Percentiles rank a stretch among this genome's conserved stretches.
phyloP scores from a whole-genome alignment of 805 yeast species.

The Myxozyma lipomycoides region DNA sequence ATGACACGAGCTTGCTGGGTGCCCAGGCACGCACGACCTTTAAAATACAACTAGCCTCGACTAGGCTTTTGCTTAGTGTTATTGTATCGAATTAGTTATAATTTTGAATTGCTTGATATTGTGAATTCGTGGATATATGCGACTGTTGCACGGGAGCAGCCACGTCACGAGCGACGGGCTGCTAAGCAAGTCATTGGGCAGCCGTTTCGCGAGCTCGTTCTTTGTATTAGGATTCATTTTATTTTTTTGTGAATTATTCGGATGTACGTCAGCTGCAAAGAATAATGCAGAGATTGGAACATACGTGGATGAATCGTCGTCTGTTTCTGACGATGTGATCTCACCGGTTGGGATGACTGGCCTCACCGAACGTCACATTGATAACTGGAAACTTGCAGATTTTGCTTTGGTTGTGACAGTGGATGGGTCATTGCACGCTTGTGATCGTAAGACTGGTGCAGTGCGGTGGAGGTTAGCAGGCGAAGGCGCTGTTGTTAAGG shows the following conservation, averaged over 20 bases:
- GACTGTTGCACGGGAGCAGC: no score
- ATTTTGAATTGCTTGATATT: no score
- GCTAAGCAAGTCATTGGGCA: not conserved
- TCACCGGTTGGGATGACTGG: not conserved
- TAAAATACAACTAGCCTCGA: no score
- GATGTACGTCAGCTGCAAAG: not conserved
- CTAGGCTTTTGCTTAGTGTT: no score
- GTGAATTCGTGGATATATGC: no score
- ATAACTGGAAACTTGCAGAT: slow-evolving; percentile 52
- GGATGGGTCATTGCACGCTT: slow-evolving; percentile 82
- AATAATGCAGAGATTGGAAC: not conserved
- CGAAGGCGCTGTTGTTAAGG: slow-evolving; percentile 57
- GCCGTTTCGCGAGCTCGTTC: not conserved
- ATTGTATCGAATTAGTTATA: no score
- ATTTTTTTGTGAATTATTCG: not conserved
- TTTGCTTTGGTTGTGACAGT: slow-evolving; percentile 69
- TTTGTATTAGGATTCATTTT: not conserved
- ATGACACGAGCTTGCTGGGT: no score
- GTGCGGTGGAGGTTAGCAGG: slow-evolving; percentile 72
- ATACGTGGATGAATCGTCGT: not conserved
- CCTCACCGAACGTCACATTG: slow-evolving; percentile 37
- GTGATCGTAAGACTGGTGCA: slow-evolving; percentile 70
- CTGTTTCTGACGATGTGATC: not conserved
- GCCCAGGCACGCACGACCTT: no score
- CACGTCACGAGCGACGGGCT: no score